These are phyloP conservation scores for Ustulina deusta DNA, from an alignment of 2,329 filamentous ascomycete species.

Conservation along the genomic window DNA sequence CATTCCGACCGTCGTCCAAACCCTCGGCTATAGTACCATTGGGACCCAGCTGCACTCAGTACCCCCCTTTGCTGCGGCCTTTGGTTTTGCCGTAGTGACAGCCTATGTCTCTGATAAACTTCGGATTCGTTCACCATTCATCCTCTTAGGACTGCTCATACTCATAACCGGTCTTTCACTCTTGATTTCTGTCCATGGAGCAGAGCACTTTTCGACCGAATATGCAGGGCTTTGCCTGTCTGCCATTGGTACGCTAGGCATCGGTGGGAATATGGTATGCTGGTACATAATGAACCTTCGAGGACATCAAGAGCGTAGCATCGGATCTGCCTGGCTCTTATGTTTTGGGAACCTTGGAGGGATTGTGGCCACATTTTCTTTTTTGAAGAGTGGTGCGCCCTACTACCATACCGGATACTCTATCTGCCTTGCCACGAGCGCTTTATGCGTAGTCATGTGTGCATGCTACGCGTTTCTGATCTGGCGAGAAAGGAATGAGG, in stretches of 20 bases:
- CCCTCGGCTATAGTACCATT: conserved; percentile 11
- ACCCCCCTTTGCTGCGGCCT: conserved; percentile 26
- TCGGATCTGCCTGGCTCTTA: conserved; percentile 51
- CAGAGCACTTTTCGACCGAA: conserved; percentile 47
- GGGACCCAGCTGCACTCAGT: conserved; percentile 33
- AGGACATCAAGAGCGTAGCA: conserved; percentile 49
- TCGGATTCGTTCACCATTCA: conserved; percentile 43
- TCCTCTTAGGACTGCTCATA: conserved; percentile 41
- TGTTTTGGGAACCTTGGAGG: conserved; percentile 51
- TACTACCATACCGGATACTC: conserved; percentile 48
- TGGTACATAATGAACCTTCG: conserved; percentile 58
- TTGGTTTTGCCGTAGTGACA: conserved; percentile 8
- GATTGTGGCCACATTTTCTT: conserved; percentile 50
- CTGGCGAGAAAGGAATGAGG: no score
- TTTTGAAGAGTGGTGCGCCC: conserved; percentile 46
- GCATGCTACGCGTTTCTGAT: no score
- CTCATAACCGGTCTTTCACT: conserved; percentile 47
- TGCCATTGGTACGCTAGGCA: conserved; percentile 53
- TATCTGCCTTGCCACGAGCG: neutral
- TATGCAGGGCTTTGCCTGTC: conserved; percentile 57
- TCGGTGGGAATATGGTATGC: conserved; percentile 47
- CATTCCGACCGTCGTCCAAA: conserved; percentile 28
- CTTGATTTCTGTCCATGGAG: conserved; percentile 39
- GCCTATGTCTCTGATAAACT: conserved; percentile 25
- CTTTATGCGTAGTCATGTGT: no score